Evolutionary conservation across 2,329 filamentous ascomycete species (phyloP).

Genomic region (Alternaria longipes): DNA sequence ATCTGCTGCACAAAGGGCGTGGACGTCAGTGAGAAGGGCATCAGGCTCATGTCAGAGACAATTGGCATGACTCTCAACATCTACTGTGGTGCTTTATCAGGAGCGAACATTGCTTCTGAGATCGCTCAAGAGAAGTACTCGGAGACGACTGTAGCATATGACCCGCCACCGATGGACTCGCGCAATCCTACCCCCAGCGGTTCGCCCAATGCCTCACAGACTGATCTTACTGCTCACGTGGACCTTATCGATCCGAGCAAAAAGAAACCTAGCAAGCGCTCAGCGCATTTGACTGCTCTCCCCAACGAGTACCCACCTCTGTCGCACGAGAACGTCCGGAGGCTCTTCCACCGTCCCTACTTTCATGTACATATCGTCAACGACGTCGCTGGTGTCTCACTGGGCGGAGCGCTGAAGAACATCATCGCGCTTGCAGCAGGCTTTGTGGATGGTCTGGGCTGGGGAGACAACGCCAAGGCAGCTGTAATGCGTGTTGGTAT

Average conservation of each 20-base stretch:
- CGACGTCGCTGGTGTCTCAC: constrained; percentile 95
- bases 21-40: constrained; percentile 84
- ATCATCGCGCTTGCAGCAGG: constrained; percentile 93
- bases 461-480: constrained; percentile 99
- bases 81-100: constrained; percentile 94
- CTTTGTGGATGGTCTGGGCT: constrained; percentile 93
- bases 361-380: constrained; percentile 95
- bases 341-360: constrained; percentile 93
- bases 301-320: constrained; percentile 86
- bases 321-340: constrained; percentile 82
- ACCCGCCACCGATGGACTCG: constrained; percentile 88
- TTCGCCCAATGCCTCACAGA: constrained; percentile 59
- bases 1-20: constrained; percentile 99
- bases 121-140: constrained; percentile 96
- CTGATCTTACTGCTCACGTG: constrained; percentile 59
- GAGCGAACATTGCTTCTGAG: constrained; percentile 95
- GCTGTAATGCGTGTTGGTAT: constrained; percentile 96
- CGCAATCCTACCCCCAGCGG: constrained; percentile 71
- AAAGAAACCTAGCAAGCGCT: constrained; percentile 65
- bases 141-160: constrained; percentile 96
- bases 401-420: constrained; percentile 96
- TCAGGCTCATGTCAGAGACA: constrained; percentile 91
- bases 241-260: constrained; percentile 63
- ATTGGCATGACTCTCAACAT: constrained; percentile 92
- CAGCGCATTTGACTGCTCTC: constrained; percentile 76